Conservation (phyloP, 306 rosid species). For the Ammopiptanthus mongolicus region DNA sequence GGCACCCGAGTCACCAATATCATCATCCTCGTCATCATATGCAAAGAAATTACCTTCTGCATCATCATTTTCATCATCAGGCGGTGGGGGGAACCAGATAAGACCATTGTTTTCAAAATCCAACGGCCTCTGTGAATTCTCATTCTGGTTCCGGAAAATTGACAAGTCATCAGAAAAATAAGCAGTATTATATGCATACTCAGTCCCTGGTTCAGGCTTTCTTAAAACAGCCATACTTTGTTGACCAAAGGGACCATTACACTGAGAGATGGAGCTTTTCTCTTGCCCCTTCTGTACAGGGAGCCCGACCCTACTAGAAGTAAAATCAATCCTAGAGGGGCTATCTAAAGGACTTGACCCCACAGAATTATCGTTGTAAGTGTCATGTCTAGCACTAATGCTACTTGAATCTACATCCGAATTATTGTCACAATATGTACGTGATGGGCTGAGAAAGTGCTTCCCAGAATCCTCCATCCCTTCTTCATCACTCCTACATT, state of each 20-base stretch:
- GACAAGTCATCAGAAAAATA: conserved; percentile 65
- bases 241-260: conserved; percentile 42
- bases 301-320: conserved; percentile 50
- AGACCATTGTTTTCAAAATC: conserved; percentile 82
- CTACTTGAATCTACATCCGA: conserved; percentile 73
- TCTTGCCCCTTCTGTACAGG: conserved; percentile 59
- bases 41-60: conserved; percentile 56
- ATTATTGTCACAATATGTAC: conserved; percentile 64
- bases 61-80: conserved; percentile 68
- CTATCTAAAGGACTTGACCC: conserved; percentile 75
- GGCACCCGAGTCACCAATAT: conserved; percentile 80
- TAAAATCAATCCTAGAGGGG: conserved; percentile 69
- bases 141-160: conserved; percentile 40
- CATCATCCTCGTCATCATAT: conserved; percentile 89
- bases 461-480: conserved; percentile 64
- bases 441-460: conserved; percentile 60
- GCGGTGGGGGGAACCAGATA: conserved; percentile 90
- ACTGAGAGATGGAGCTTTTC: conserved; percentile 37
- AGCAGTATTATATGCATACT: conserved; percentile 56
- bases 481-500: conserved; percentile 78
- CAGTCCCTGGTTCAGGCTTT: conserved; percentile 52
- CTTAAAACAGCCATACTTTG: conserved; percentile 61
- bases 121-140: conserved; percentile 58
- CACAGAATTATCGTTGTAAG: conserved; percentile 40
- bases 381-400: conserved; percentile 70